phyloP scores from a whole-genome alignment of 768 basidiomycete genomes.

The Trametes cubensis region DNA sequence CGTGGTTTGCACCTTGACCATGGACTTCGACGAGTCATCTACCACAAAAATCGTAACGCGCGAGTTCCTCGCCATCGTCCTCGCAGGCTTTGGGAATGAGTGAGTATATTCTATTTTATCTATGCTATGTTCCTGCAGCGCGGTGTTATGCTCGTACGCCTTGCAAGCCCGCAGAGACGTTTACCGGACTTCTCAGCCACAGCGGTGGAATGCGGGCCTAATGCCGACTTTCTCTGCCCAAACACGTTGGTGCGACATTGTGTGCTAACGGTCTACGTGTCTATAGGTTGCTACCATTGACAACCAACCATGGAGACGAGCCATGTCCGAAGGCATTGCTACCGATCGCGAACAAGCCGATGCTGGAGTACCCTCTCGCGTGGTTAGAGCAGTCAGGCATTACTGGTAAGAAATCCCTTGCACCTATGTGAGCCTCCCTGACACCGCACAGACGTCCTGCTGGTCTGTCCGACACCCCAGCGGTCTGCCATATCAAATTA shows the following conservation, averaged over 20 bases:
- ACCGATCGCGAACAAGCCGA: slow-evolving; percentile 84
- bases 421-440: slow-evolving; percentile 15
- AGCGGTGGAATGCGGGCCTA: slow-evolving; percentile 26
- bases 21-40: slow-evolving; percentile 65
- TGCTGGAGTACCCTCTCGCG: slow-evolving; percentile 78
- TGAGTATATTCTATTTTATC: slow-evolving; percentile 39
- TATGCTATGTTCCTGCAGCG: neutral
- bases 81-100: slow-evolving; percentile 94
- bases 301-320: slow-evolving; percentile 73
- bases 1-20: slow-evolving; percentile 33
- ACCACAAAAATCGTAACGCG: slow-evolving; percentile 51
- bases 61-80: slow-evolving; percentile 87
- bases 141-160: neutral
- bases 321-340: slow-evolving; percentile 86
- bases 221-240: neutral
- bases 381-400: slow-evolving; percentile 91
- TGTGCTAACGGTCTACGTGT: neutral
- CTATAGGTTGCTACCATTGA: slow-evolving; percentile 70
- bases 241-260: neutral
- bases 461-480: slow-evolving; percentile 82
- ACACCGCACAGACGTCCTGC: slow-evolving; percentile 66
- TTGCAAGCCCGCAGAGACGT: neutral
- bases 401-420: slow-evolving; percentile 54
- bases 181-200: slow-evolving; percentile 1
- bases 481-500: slow-evolving; percentile 79